Base-by-base conservation (phyloP, 345 rosid species). In the Gossypium ekmanianum region DNA sequence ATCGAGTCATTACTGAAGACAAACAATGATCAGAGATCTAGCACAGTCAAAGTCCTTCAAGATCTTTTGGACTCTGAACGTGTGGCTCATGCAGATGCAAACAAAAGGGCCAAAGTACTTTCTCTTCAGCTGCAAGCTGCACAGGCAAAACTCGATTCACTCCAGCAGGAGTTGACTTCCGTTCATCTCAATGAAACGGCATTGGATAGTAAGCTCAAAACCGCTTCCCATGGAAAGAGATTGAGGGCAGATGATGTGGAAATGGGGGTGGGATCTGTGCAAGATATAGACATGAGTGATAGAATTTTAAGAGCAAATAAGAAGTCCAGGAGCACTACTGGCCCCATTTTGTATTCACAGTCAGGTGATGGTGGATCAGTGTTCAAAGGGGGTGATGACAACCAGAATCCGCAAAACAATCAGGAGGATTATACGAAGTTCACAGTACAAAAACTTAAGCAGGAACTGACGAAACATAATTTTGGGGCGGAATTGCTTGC, bases 111-210 rank as follows among this genome's bases (percentile, higher is more conserved):
- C 18, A 95, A 90, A 83, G 91, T 85, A 26, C 92, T 96, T 73
- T 93, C 98, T 59, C 85, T 78, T 63, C 92, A 96, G 84, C 68
- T 96, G 59, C 95, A 93, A 82, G 87, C 82, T 0, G 92, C 97
- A 22, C 96, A 90, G 73, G 88, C 97, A 27, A 85, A 85, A 73
- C 90, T 96, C 16, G 99, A 93, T 77, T 70, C 81, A 43, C 91
- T 96, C 61, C 98, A 96, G 77, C 97, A 91, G 76, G 91, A 92
- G 74, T 65, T 92, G 74, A 93, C 98, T 27, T 87, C 91, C 7
- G 86, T 91, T 67, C 90, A 90, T 69, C 80, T 96, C 51, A 96
- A 87, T 73, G 99, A 96, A 84, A 81, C 97, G 13, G 97, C 98
- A 61, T 75, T 96, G 61, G 97, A 90, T 57, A 82, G 85, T 83